These are phyloP conservation scores for Spatholobus suberectus DNA, from an alignment of 306 rosid genomes.

Conservation along the genomic window DNA sequence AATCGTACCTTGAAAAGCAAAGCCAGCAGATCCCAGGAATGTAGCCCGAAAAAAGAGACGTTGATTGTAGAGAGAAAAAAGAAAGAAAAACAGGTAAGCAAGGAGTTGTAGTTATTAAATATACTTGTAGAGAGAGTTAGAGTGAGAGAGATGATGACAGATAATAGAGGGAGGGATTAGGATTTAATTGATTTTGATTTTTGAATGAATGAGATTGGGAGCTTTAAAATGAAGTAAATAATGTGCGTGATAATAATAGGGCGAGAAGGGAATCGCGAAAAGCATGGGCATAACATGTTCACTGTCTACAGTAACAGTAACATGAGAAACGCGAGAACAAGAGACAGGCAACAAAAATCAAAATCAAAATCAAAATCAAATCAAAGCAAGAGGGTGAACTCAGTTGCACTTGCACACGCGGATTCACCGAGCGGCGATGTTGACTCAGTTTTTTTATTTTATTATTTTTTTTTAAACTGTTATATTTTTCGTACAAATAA, in stretches of 20 bases:
- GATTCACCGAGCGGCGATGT: no score
- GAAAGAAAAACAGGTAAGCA: neutral
- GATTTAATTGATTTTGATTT: neutral
- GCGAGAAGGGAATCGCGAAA: slow-evolving; percentile 9
- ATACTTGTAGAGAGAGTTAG: neutral
- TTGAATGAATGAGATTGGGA: neutral
- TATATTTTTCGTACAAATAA: no score
- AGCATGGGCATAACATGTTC: neutral
- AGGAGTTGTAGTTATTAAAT: slow-evolving; percentile 4
- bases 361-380: no score
- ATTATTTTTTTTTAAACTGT: no score
- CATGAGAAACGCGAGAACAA: neutral
- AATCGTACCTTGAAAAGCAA: slow-evolving; percentile 54
- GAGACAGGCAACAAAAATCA: neutral
- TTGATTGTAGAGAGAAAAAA: slow-evolving; percentile 15
- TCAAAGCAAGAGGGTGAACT: neutral
- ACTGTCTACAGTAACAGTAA: neutral
- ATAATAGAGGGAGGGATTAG: slow-evolving; percentile 12
- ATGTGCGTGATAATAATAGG: neutral
- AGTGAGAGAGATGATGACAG: neutral
- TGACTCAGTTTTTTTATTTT: no score
- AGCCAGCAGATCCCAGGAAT: slow-evolving; percentile 57
- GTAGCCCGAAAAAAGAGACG: slow-evolving; percentile 37
- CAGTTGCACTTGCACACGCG: neutral
- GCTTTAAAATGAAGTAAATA: neutral